Base-by-base conservation (phyloP, 164 flowering plant genomes). In the Magnolia sinica region DNA sequence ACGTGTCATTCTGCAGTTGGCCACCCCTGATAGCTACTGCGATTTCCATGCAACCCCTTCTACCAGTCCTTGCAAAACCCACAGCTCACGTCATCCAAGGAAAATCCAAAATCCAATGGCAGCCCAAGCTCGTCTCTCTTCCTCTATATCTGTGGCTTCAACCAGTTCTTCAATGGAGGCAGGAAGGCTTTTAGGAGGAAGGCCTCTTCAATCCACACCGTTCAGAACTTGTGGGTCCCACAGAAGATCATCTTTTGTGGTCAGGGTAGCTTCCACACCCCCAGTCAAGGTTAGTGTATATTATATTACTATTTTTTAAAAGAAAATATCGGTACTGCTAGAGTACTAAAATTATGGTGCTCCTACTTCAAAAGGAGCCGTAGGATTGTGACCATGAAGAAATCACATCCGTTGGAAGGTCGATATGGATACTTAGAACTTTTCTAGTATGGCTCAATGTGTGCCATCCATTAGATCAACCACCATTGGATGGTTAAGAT, bases 261-360 rank as follows among this genome's bases (percentile, higher is more conserved):
- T 92, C 27, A 88, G 81, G 78, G 97, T 98, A 4, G 85, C 96
- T 69, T 71, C 98, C 18, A 88, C 97, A 74, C 98, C 98, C 19
- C 97, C 96, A 51, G 96, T 89, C 37, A 92, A 90, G 98, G 97
- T 92, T 64, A 66, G 55, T 71, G 2, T 72, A 14, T 37, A 37
- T 37, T 37, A 37, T 37, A 37, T 37, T 37, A 37, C 5, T 37
- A 37, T 37, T 37, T 37, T 37, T 3, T 0, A 0, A 0, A 1
- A 37, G 45, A 37, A 37, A 37, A 37, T 37, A 37, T 37, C 4
- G 1, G 45, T 37, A 1, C 45, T 37, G 45, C 45, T 37, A 37
- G 45, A 37, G 5, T 37, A 37, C 45, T 37, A 37, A 37, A 37
- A 4, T 37, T 37, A 37, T 37, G 45, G 45, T 37, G 45, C 45